phyloP scores from a whole-genome alignment of 805 yeast genomes.

The Metschnikowia corniflorae region DNA sequence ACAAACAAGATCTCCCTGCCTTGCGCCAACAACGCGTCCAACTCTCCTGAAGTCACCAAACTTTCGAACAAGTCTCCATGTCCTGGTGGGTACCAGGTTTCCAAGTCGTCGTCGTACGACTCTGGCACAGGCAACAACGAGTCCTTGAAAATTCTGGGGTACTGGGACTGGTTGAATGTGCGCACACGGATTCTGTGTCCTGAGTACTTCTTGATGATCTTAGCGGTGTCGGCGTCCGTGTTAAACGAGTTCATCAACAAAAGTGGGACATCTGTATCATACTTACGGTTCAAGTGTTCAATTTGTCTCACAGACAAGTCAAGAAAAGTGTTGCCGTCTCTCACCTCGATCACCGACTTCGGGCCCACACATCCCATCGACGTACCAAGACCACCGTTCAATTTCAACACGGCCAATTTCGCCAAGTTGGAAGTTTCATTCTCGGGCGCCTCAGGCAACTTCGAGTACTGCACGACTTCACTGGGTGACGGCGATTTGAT shows the following conservation, averaged over 20 bases:
- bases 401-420: slow-evolving; percentile 90
- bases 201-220: slow-evolving; percentile 92
- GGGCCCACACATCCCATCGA: slow-evolving; percentile 99
- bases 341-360: slow-evolving; percentile 94
- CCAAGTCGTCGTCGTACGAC: slow-evolving; percentile 64
- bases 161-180: slow-evolving; percentile 97
- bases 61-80: slow-evolving; percentile 97
- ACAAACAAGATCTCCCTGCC: slow-evolving; percentile 95
- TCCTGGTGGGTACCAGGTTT: slow-evolving; percentile 99
- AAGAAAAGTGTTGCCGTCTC: slow-evolving; percentile 96
- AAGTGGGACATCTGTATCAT: slow-evolving; percentile 91
- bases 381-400: slow-evolving; percentile 98
- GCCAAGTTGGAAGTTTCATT: slow-evolving; percentile 48
- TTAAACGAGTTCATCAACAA: slow-evolving; percentile 98
- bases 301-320: slow-evolving; percentile 96
- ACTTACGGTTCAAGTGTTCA: slow-evolving; percentile 86
- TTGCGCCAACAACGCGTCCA: slow-evolving; percentile 82
- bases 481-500: slow-evolving; percentile 86
- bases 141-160: slow-evolving; percentile 93
- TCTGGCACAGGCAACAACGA: slow-evolving; percentile 95
- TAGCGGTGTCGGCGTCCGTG: slow-evolving; percentile 93
- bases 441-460: slow-evolving; percentile 33
- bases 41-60: slow-evolving; percentile 82
- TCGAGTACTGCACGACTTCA: slow-evolving; percentile 80
- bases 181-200: slow-evolving; percentile 93